Base-by-base conservation (phyloP, 2,329 filamentous ascomycete species). In the Chaetothyriales sp. region DNA sequence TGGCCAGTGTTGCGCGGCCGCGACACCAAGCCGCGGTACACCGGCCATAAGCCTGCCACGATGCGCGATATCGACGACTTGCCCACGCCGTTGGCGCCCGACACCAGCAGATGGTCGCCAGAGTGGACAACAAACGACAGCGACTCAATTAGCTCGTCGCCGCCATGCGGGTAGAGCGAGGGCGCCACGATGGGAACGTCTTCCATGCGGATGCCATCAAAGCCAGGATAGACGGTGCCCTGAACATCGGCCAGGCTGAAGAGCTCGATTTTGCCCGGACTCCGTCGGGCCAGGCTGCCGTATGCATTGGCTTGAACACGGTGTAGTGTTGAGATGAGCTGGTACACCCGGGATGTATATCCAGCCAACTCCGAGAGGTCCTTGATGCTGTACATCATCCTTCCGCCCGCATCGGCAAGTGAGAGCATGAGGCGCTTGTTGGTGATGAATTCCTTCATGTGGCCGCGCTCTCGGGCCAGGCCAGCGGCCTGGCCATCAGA, bases 371-470 rank as follows among this genome's bases (percentile, higher is more conserved):
- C 92, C 1, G 89, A 89, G 37, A 98, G 79, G 64, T 98, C 94
- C 70, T 98, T 98, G 74, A 98, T 94, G 56, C 86, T 92, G 73
- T 98, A 98, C 92, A 98, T 98, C 88, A 98, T 95, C 46, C 92
- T 80, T 22, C 90, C 90, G 54, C 92, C 92, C 1, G 92, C 92
- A 68, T 98, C 92, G 8, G 92, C 92, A 40, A 98, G 78, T 15
- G 90, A 97, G 29, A 98, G 78, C 92, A 98, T 97, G 43, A 98
- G 82, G 4, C 92, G 82, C 69, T 98, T 97, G 72, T 98, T 98
- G 10, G 92, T 98, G 69, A 98, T 95, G 69, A 98, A 98, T 33
- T 94, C 88, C 71, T 94, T 92, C 87, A 97, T 98, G 43, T 94
- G 86, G 52, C 83, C 82, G 46, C 86, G 80, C 67, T 94, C 87